Base-by-base conservation (phyloP, 1,139 yeast species). In the Yamadazyma atmosphaerica region DNA sequence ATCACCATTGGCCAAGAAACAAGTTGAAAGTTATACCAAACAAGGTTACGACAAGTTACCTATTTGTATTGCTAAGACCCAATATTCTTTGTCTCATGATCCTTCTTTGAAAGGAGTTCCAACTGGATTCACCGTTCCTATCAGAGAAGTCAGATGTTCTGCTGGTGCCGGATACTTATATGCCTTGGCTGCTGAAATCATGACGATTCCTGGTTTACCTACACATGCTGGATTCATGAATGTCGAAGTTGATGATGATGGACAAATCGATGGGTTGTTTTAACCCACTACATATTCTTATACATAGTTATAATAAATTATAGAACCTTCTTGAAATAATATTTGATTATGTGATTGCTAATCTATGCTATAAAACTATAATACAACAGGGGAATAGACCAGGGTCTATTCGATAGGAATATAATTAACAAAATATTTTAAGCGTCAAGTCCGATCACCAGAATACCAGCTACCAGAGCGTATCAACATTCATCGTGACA, bases 191-290 rank as follows among this genome's bases (percentile, higher is more conserved):
- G 90, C 87, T 36, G 88, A 85, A 59, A 85, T 85, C 49, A 84
- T 81, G 79, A 85, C 94, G 23, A 85, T 85, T 54, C 94, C 94
- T 31, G 92, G 94, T 40, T 72, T 85, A 55, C 84, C 92, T 43
- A 84, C 92, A 10, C 85, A 83, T 60, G 84, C 87, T 43, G 92
- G 92, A 27, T 85, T 81, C 65, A 84, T 85, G 90, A 83, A 84
- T 52, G 90, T 85, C 38, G 92, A 85, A 61, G 86, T 85, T 31
- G 77, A 81, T 56, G 87, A 83, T 29, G 79, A 84, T 33, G 92
- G 90, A 37, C 84, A 84, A 51, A 84, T 85, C 44, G 90, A 84
- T 55, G 94, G 94, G 14, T 70, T 85, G 51, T 84, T 84, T 53
- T 84, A 68, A 16, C 9, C 21, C 16, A 28, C n/a, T 28, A 14